A percentile compares a stretch with the other conserved stretches of the same genome.
Conservation (phyloP, 768 basidiomycete genomes). For the Mycena alexandri region DNA sequence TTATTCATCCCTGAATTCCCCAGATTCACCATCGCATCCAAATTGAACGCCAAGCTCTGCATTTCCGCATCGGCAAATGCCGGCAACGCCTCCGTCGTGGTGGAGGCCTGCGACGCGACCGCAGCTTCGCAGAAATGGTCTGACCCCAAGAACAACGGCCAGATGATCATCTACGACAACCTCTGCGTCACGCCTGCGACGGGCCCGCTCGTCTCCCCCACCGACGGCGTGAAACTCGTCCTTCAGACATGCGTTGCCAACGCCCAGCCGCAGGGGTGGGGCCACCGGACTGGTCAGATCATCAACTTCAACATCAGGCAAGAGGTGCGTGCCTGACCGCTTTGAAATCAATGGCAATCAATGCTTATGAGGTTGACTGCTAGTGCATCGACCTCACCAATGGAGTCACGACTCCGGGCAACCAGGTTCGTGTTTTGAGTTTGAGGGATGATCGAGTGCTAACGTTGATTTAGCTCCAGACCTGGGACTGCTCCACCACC, state of each 20-base stretch:
- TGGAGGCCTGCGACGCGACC: constrained; percentile 10
- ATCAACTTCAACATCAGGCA: background rate
- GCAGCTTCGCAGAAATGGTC: background rate
- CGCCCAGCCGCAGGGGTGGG: background rate
- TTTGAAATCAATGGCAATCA: too few relatives aligned
- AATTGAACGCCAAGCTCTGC: constrained; percentile 19
- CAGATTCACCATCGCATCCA: constrained; percentile 20
- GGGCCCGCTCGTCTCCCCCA: background rate
- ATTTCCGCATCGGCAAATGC: constrained; percentile 20
- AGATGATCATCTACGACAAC: constrained; percentile 1
- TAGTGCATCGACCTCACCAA: background rate
- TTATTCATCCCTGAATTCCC: background rate
- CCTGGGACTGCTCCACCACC: background rate
- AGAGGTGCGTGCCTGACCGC: too few relatives aligned
- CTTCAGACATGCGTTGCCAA: background rate
- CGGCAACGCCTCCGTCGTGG: constrained; percentile 18
- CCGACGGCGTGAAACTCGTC: background rate
- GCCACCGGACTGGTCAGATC: background rate
- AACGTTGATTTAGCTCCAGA: background rate
- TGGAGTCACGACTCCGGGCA: background rate
- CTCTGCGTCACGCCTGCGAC: background rate
- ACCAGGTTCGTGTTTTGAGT: background rate
- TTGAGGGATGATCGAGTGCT: background rate
- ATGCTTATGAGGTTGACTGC: too few relatives aligned
- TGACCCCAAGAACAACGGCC: constrained; percentile 1